Evolutionary conservation across 306 rosid species (phyloP), one percentile per base, ranked within the genome.

Genomic region (Hylodesmum podocarpum): DNA sequence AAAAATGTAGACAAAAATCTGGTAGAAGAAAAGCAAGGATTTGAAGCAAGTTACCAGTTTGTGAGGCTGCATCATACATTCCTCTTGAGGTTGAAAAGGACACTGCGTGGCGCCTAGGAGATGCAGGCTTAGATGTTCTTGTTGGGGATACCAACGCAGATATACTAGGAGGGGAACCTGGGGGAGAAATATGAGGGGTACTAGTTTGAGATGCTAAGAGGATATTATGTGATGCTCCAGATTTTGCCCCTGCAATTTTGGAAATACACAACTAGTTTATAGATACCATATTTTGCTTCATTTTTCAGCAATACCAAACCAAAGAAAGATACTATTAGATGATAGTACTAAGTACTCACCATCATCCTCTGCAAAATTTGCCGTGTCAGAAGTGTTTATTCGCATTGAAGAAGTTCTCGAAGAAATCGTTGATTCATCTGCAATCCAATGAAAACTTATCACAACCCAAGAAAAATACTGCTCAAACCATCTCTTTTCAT

Each of bases 111-210:
- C 96, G 91, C 88, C 82, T 85, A 6, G 99, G 99, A 49, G 99
- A 95, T 19, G 55, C 86, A n/a, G 97, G 88, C 59, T 86, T 87
- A 15, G 99, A 89, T 61, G 88, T 83, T 87, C 83, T 92, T 54
- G 92, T 84, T 50, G 99, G 98, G 11, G 98, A 89, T 27, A 76
- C 90, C 4, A 93, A 86, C 14, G 91, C 91, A 25, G 98, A 95
- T 31, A 86, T 21, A 61, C 51, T 78, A 24, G 94, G 93, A 82
- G 97, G 99, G 3, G 99, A 89, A 46, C 86, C 96, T 0, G 94
- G 92, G 1, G 99, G 97, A 39, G 89, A 90, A 10, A 90, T 36
- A 37, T 87, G 91, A 72, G 99, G 97, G 9, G 97, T 89, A 80
- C 49, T 87, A 21, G 80, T 84, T 85, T 90, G 93, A 29, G 97